Conservation (phyloP, 495 filamentous ascomycete genomes). For the Elaphomyces granulatus region DNA sequence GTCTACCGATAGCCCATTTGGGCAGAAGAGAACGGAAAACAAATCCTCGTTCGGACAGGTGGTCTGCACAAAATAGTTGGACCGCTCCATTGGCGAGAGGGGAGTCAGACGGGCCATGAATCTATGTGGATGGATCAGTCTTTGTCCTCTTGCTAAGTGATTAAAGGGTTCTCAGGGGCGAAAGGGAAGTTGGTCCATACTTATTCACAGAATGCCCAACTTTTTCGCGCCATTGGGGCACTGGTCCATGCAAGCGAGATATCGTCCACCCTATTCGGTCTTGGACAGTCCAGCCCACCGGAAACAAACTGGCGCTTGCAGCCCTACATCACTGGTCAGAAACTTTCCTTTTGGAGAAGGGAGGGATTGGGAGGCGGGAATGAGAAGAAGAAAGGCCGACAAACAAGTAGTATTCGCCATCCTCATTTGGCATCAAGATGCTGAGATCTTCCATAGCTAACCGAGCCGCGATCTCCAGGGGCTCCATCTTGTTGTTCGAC, state of each 20-base stretch:
- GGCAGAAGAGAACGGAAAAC: slow-evolving; percentile 28
- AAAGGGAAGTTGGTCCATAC: slow-evolving; percentile 20
- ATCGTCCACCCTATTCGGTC: slow-evolving; percentile 41
- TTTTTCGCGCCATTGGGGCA: slow-evolving; percentile 41
- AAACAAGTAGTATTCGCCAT: slow-evolving; percentile 37
- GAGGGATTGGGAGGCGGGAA: not conserved
- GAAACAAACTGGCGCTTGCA: slow-evolving; percentile 44
- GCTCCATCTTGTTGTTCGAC: slow-evolving; percentile 22
- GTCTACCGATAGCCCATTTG: slow-evolving; percentile 14
- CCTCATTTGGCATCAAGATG: slow-evolving; percentile 35
- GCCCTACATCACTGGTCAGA: slow-evolving; percentile 17
- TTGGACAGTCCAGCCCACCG: slow-evolving; percentile 41
- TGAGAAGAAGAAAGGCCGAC: slow-evolving; percentile 6
- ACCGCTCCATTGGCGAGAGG: slow-evolving; percentile 36
- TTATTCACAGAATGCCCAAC: slow-evolving; percentile 36
- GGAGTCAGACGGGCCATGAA: slow-evolving; percentile 35
- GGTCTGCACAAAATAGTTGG: slow-evolving; percentile 40
- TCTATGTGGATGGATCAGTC: slow-evolving; percentile 14
- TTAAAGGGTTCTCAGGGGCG: not conserved
- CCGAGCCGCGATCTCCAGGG: slow-evolving; percentile 41
- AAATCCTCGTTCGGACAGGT: slow-evolving; percentile 28
- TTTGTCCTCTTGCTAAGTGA: not conserved
- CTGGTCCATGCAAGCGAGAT: slow-evolving; percentile 35
- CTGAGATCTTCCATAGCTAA: slow-evolving; percentile 46
- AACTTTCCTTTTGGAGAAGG: no score